phyloP scores from a whole-genome alignment of 2,329 filamentous ascomycete species.

The Phyllosticta paracitricarpa region DNA sequence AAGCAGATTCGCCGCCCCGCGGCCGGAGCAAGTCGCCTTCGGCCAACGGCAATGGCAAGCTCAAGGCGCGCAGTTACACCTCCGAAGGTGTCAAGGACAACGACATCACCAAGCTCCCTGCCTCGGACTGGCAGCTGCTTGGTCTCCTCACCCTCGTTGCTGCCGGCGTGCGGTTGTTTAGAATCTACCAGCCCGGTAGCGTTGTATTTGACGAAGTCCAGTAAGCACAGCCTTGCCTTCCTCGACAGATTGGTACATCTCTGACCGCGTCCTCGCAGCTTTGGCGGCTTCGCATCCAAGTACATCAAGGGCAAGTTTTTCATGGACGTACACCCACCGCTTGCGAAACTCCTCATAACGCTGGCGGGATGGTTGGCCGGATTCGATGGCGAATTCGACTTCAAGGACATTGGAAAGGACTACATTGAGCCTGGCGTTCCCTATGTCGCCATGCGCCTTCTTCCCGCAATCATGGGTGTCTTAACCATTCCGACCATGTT shows the following conservation, averaged over 20 bases:
- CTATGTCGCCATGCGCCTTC: slow-evolving; percentile 93
- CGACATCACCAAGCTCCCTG: slow-evolving; percentile 80
- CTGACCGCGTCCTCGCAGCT: slow-evolving; percentile 44
- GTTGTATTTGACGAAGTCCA: slow-evolving; percentile 99
- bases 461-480: slow-evolving; percentile 83
- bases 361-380: slow-evolving; percentile 90
- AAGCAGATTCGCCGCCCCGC: slow-evolving; percentile 11
- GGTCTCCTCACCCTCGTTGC: slow-evolving; percentile 64
- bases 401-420: slow-evolving; percentile 99
- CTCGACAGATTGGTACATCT: background rate
- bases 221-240: slow-evolving; percentile 47
- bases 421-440: slow-evolving; percentile 91
- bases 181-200: slow-evolving; percentile 90
- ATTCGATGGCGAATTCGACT: slow-evolving; percentile 92
- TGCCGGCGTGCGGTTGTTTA: slow-evolving; percentile 74
- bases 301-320: slow-evolving; percentile 99
- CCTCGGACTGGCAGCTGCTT: slow-evolving; percentile 73
- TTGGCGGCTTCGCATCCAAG: slow-evolving; percentile 95
- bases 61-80: slow-evolving; percentile 47
- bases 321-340: slow-evolving; percentile 98
- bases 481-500: slow-evolving; percentile 87
- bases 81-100: slow-evolving; percentile 78
- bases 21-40: slow-evolving; percentile 26
- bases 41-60: slow-evolving; percentile 24
- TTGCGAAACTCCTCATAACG: slow-evolving; percentile 94